These are phyloP conservation scores for Xylaria hypoxylon DNA, from an alignment of 2,329 filamentous ascomycete genomes.

Conservation along the genomic window DNA sequence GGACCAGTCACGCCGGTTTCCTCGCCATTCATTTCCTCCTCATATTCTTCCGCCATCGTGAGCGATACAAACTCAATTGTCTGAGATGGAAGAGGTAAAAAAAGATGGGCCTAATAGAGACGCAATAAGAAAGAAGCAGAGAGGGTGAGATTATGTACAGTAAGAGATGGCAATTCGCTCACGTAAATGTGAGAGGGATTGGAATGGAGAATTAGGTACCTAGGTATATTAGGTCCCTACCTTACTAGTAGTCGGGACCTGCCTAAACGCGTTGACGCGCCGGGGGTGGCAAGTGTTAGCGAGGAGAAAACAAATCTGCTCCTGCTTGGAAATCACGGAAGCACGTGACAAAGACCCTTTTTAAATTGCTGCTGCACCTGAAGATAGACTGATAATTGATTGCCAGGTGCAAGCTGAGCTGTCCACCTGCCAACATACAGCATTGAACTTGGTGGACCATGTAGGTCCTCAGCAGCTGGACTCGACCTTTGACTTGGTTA, in stretches of 20 bases:
- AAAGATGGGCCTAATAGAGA: not conserved
- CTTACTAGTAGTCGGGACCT: slow-evolving; percentile 5
- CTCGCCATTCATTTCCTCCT: slow-evolving; percentile 74
- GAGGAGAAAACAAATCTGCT: slow-evolving; percentile 42
- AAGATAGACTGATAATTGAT: not conserved
- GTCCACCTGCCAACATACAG: slow-evolving; percentile 23
- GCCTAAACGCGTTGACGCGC: slow-evolving; percentile 44
- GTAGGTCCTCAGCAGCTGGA: slow-evolving; percentile 3
- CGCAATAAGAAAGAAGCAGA: not conserved
- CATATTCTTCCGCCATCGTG: slow-evolving; percentile 68
- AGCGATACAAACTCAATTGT: slow-evolving; percentile 36
- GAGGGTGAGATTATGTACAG: not conserved
- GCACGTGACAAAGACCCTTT: slow-evolving; percentile 43
- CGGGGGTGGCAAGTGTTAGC: slow-evolving; percentile 35
- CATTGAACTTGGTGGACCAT: not conserved
- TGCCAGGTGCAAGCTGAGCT: not conserved
- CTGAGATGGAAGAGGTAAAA: too few species aligned
- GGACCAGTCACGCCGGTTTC: slow-evolving; percentile 81
- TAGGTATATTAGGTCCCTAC: not conserved
- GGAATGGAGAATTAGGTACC: not conserved
- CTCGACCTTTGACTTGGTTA: slow-evolving; percentile 13
- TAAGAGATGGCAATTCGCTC: slow-evolving; percentile 1
- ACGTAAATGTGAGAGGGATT: not conserved
- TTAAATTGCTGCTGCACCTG: slow-evolving; percentile 14
- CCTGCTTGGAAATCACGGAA: slow-evolving; percentile 44